Base-by-base conservation (phyloP, 176 grass and related monocot species). In the Carex littledalei region DNA sequence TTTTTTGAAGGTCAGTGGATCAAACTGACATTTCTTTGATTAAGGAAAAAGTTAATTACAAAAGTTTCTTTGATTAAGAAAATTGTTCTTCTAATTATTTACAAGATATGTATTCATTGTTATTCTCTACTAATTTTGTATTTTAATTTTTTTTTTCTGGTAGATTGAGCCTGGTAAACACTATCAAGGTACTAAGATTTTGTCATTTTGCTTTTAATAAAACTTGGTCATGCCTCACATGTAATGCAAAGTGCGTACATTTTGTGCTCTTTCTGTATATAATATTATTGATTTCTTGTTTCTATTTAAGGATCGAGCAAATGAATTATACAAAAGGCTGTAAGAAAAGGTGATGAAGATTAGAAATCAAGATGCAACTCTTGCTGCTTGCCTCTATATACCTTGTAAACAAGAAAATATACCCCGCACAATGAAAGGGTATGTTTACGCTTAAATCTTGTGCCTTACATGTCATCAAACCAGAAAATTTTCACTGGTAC, bases 371-470 rank as follows among this genome's bases (percentile, higher is more conserved):
- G 90, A 94, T 89, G 90, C 93, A 26, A 88, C 90, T 73, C 54
- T 94, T 85, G 93, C 90, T 84, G 93, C 93, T 56, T 94, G 93
- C 34, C 63, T 94, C 1, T 94, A 92, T 80, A 92, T 92, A 88
- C 90, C 93, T 87, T 94, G 93, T 70, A 88, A 88, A 85, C 90
- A 92, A 90, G 93, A 94, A 60, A 88, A 90, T 43, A 56, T 81
- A 11, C 93, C 93, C 84, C 88, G 93, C 85, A 94, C n/a, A n/a
- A n/a, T n/a, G n/a, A n/a, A n/a, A n/a, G n/a, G n/a, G n/a, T n/a
- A n/a, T n/a, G n/a, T n/a, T n/a, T n/a, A n/a, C n/a, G 1, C 0
- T 58, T 65, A 65, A 65, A 29, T 24, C 22, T 31, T 13, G 10
- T 29, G 64, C 5, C 24, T 16, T 67, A 29, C 31, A 35, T 35